These are phyloP conservation scores for Coniochaeta prunicola DNA, from an alignment of 2,329 filamentous ascomycete genomes.

Conservation along the genomic window DNA sequence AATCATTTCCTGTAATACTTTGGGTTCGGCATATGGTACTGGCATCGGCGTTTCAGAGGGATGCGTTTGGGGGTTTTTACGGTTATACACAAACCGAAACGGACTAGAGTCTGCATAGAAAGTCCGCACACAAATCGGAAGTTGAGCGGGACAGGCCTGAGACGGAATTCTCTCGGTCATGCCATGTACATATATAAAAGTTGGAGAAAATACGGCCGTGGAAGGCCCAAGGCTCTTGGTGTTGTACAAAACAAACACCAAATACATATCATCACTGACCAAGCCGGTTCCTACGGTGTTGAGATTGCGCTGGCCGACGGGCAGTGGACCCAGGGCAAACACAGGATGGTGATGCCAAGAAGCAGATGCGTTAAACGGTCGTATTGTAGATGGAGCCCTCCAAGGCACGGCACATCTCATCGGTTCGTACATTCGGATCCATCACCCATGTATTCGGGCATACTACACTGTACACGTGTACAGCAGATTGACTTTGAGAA, in stretches of 20 bases:
- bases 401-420: not conserved
- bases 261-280: not conserved
- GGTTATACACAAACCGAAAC: not conserved
- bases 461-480: too few species aligned
- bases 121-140: not conserved
- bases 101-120: not conserved
- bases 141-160: not conserved
- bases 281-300: not conserved
- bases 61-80: not conserved
- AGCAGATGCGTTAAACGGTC: not conserved
- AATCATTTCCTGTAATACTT: slow-evolving; percentile 3
- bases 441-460: too few species aligned
- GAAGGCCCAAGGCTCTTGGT: not conserved
- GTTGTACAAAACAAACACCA: not conserved
- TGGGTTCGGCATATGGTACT: not conserved
- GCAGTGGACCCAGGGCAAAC: not conserved
- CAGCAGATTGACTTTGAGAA: too few species aligned
- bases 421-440: not conserved
- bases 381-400: not conserved
- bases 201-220: not conserved
- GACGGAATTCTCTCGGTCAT: not conserved
- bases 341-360: not conserved
- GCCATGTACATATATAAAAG: not conserved
- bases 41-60: not conserved
- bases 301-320: not conserved